Evolutionary conservation across 306 rosid species (phyloP).

Genomic region (Corylus americana): DNA sequence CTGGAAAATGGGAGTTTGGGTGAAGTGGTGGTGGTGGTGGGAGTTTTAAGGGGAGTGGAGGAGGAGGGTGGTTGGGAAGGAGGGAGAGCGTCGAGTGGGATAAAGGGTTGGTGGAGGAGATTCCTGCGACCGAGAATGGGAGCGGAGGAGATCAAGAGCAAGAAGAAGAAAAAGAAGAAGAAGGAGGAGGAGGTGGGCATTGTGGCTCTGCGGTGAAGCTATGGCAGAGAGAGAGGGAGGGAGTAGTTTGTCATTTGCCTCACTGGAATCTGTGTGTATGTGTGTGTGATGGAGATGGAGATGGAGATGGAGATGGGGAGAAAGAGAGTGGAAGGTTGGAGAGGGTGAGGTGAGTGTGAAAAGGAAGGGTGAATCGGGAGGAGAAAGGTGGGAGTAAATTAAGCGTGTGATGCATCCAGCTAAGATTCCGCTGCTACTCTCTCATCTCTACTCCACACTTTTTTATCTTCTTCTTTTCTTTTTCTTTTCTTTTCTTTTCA

Average conservation of each 20-base stretch:
- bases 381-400: constrained; percentile 32
- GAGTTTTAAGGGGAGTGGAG: constrained; percentile 22
- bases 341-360: neutral
- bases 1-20: constrained; percentile 68
- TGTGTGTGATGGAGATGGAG: no score
- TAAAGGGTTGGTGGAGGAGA: constrained; percentile 76
- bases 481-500: no score
- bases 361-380: constrained; percentile 16
- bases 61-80: constrained; percentile 49
- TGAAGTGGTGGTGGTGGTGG: constrained; percentile 13
- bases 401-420: constrained; percentile 65
- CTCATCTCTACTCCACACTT: neutral
- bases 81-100: constrained; percentile 38
- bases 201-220: constrained; percentile 5
- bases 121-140: constrained; percentile 37
- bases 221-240: neutral
- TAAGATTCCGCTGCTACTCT: constrained; percentile 57
- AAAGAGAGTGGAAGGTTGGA: no score
- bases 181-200: constrained; percentile 44
- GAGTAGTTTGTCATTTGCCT: no score
- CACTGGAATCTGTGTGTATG: no score
- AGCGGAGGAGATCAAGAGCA: constrained; percentile 5
- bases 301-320: no score
- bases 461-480: neutral
- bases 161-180: constrained; percentile 22